Conservation (phyloP, 192 early-diverging fungal genomes). For the Coemansia sp. region DNA sequence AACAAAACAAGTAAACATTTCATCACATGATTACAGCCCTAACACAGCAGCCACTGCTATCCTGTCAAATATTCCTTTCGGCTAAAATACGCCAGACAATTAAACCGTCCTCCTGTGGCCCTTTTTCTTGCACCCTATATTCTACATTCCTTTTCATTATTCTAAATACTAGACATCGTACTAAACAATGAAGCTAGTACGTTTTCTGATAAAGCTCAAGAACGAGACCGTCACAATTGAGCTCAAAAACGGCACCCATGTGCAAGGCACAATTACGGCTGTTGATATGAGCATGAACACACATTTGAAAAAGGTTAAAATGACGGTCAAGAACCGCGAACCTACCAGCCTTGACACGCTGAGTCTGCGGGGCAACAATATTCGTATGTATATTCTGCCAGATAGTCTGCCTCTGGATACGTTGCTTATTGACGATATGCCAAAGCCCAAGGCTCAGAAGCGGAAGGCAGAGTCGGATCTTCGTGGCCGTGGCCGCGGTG, state of each 20-base stretch:
- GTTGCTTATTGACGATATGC: slow-evolving; percentile 91
- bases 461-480: slow-evolving; percentile 52
- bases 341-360: slow-evolving; percentile 88
- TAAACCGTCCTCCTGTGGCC: background rate
- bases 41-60: background rate
- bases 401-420: slow-evolving; percentile 95
- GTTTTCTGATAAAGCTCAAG: slow-evolving; percentile 97
- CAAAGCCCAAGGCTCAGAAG: slow-evolving; percentile 91
- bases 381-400: slow-evolving; percentile 94
- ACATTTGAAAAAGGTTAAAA: slow-evolving; percentile 96
- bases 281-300: slow-evolving; percentile 99
- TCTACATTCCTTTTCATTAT: background rate
- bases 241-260: slow-evolving; percentile 97
- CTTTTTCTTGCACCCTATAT: background rate
- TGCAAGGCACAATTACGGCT: slow-evolving; percentile 91
- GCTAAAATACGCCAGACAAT: background rate
- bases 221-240: slow-evolving; percentile 98
- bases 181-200: slow-evolving; percentile 47
- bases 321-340: slow-evolving; percentile 94
- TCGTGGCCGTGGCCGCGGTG: slow-evolving; percentile 61
- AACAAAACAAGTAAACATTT: slow-evolving; percentile 15
- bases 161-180: background rate
- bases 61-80: background rate
- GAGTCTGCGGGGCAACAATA: slow-evolving; percentile 92
- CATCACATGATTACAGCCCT: slow-evolving; percentile 12